Conservation (phyloP, 169 alveolate genomes). For the Perkinsus marinus region DNA sequence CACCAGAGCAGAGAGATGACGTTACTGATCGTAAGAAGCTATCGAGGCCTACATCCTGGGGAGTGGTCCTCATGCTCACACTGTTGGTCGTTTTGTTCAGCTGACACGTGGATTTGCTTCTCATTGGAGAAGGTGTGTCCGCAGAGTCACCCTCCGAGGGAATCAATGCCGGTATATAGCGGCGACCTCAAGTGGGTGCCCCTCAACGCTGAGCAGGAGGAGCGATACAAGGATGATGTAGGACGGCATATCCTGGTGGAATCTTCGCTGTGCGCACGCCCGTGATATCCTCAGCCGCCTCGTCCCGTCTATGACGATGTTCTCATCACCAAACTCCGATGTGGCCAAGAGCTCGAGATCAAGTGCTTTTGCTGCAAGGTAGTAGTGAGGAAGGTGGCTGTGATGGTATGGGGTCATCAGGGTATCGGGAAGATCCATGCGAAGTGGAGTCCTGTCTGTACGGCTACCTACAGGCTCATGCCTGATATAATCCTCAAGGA, state of each 20-base stretch:
- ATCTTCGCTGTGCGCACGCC: not conserved
- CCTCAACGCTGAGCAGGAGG: constrained; percentile 42
- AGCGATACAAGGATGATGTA: constrained; percentile 31
- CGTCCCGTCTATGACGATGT: constrained; percentile 65
- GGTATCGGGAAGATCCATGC: constrained; percentile 75
- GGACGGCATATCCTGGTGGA: not conserved
- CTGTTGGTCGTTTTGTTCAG: not conserved
- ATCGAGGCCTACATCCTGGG: not conserved
- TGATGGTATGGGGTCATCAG: constrained; percentile 58
- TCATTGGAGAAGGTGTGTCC: constrained; percentile 10
- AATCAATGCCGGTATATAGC: constrained; percentile 46
- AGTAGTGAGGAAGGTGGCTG: constrained; percentile 1
- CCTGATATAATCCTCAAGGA: constrained; percentile 30
- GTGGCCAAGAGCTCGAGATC: constrained; percentile 48
- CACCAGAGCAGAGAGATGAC: constrained; percentile 19
- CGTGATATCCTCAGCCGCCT: constrained; percentile 14
- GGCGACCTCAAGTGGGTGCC: constrained; percentile 57
- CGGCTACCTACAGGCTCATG: constrained; percentile 69
- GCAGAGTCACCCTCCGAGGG: constrained; percentile 14
- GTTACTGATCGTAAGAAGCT: not conserved
- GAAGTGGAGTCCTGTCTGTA: constrained; percentile 81
- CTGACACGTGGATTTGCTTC: constrained; percentile 9
- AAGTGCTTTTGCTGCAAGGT: not conserved
- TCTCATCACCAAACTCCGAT: constrained; percentile 66
- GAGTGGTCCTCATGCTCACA: not conserved